phyloP scores from a whole-genome alignment of 176 grass and related monocot species.

The Tillandsia leiboldiana region DNA sequence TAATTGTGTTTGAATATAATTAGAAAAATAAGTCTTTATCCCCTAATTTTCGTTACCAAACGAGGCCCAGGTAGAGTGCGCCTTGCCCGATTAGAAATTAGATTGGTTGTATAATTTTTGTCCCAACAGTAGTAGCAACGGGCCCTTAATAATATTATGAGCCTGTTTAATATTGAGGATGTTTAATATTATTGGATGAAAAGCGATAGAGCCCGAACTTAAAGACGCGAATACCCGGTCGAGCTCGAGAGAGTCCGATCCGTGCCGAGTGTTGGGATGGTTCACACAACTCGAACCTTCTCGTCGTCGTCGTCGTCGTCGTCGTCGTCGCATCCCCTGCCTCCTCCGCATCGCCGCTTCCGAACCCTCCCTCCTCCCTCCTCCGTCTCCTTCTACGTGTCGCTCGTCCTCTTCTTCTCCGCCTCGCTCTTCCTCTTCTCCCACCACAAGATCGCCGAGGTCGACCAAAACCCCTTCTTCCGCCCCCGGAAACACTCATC shows the following conservation, averaged over 20 bases:
- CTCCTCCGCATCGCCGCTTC: neutral
- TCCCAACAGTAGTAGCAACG: too few species aligned
- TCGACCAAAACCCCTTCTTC: constrained; percentile 28
- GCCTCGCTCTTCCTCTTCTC: constrained; percentile 41
- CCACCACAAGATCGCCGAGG: constrained; percentile 46
- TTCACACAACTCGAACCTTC: neutral
- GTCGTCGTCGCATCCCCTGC: constrained; percentile 5
- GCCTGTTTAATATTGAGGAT: too few species aligned
- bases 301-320: neutral
- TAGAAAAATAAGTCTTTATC: too few species aligned
- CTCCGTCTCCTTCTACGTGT: constrained; percentile 29
- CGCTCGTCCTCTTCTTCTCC: constrained; percentile 32
- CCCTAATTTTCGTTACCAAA: too few species aligned
- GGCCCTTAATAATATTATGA: too few species aligned
- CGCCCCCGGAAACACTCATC: neutral
- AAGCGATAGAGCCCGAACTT: too few species aligned
- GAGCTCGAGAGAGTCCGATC: neutral
- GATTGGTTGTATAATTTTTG: too few species aligned
- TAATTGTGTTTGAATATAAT: too few species aligned
- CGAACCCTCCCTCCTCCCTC: constrained; percentile 23
- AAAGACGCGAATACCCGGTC: too few species aligned
- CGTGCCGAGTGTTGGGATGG: neutral
- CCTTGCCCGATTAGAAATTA: too few species aligned
- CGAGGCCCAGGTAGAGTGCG: too few species aligned
- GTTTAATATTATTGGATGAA: too few species aligned